A percentile compares a stretch with the other conserved stretches of the same genome.
These are phyloP conservation scores for Recurvomyces mirabilis DNA, from an alignment of 495 filamentous ascomycete genomes.

Conservation along the genomic window DNA sequence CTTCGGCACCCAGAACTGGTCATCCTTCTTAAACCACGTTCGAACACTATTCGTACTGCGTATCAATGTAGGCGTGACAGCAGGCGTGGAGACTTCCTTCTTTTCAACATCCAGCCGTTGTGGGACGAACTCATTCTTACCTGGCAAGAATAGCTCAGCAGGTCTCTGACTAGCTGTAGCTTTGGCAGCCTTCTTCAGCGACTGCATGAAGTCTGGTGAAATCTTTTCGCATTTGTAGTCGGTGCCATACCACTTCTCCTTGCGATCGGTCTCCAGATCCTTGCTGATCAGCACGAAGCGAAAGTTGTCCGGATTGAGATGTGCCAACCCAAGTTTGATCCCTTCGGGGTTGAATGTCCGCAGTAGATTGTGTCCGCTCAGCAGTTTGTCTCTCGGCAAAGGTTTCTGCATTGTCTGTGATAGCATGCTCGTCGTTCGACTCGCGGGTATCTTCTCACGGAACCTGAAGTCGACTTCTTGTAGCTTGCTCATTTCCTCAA, in stretches of 20 bases:
- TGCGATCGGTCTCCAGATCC: slow-evolving; percentile 69
- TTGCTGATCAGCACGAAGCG: slow-evolving; percentile 69
- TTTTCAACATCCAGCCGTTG: slow-evolving; percentile 89
- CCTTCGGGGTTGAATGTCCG: slow-evolving; percentile 64
- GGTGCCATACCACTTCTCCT: slow-evolving; percentile 97
- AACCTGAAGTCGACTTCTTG: slow-evolving; percentile 90
- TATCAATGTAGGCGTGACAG: slow-evolving; percentile 69
- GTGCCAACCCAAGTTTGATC: slow-evolving; percentile 64
- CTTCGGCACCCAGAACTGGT: slow-evolving; percentile 97
- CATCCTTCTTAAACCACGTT: slow-evolving; percentile 98
- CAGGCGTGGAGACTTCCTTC: slow-evolving; percentile 66
- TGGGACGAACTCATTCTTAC: slow-evolving; percentile 93
- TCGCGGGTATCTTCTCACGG: slow-evolving; percentile 82
- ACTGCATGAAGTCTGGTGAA: slow-evolving; percentile 57
- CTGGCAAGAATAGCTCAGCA: slow-evolving; percentile 70
- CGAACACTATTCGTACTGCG: slow-evolving; percentile 73
- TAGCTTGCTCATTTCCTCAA: slow-evolving; percentile 79
- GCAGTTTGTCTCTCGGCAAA: slow-evolving; percentile 69
- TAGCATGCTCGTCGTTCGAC: slow-evolving; percentile 71
- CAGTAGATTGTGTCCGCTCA: slow-evolving; percentile 62
- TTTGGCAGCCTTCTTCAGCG: slow-evolving; percentile 52
- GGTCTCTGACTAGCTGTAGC: slow-evolving; percentile 48
- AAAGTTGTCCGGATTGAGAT: slow-evolving; percentile 82
- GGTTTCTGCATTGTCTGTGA: slow-evolving; percentile 83
- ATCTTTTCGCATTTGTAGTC: slow-evolving; percentile 83